Evolutionary conservation across 75 land plant species (phyloP).

Genomic region (Larix kaempferi): DNA sequence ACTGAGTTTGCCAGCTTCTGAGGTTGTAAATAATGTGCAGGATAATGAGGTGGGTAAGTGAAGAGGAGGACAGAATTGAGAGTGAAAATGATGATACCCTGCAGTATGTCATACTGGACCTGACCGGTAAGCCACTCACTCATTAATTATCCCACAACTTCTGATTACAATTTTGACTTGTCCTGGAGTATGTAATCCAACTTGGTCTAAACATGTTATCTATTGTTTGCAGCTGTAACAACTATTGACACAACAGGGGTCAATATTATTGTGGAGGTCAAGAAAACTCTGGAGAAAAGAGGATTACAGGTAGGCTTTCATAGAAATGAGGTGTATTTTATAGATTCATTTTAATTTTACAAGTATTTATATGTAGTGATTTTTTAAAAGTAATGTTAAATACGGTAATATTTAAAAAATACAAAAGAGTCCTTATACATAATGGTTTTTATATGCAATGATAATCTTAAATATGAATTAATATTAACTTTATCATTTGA

Average conservation of each 20-base stretch:
- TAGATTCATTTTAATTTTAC: background rate
- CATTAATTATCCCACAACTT: too few species aligned
- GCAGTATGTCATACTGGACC: slow-evolving; percentile 66
- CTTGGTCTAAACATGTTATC: too few species aligned
- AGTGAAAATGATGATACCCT: slow-evolving; percentile 32
- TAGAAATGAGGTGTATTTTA: too few species aligned
- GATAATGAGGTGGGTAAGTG: slow-evolving; percentile 77
- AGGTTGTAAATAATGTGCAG: slow-evolving; percentile 20
- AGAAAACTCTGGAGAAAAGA: slow-evolving; percentile 44
- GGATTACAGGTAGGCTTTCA: slow-evolving; percentile 50
- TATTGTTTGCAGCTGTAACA: slow-evolving; percentile 59
- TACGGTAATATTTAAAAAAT: too few species aligned
- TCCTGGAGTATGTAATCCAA: too few species aligned
- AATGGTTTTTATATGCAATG: too few species aligned
- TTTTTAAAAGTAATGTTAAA: background rate
- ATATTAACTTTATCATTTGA: too few species aligned
- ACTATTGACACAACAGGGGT: slow-evolving; percentile 82
- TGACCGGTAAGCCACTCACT: slow-evolving; percentile 49
- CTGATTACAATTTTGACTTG: background rate
- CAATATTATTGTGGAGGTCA: slow-evolving; percentile 63
- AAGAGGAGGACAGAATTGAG: slow-evolving; percentile 34
- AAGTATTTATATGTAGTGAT: background rate
- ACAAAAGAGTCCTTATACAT: background rate
- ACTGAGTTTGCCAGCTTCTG: background rate
- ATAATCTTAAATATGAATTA: too few species aligned